These are phyloP conservation scores for Serendipita sp. DNA, from an alignment of 768 basidiomycete genomes.

Conservation along the genomic window DNA sequence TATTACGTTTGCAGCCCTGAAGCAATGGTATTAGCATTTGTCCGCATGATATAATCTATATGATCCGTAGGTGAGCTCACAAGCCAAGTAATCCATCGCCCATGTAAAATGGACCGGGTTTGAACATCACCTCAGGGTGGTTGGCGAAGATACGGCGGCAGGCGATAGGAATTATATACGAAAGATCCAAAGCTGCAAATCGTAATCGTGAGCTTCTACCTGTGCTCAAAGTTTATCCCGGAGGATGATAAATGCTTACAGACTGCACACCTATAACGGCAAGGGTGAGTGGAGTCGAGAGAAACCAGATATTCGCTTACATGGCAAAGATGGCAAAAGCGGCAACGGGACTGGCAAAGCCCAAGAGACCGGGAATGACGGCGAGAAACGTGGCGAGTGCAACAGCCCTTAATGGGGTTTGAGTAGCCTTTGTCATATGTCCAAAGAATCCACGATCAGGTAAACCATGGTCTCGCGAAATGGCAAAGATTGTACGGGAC, in stretches of 20 bases:
- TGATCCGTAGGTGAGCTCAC: too few relatives aligned
- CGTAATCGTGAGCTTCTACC: not conserved
- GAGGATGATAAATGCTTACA: not conserved
- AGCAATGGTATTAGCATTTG: conserved; percentile 8
- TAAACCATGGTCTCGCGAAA: conserved; percentile 66
- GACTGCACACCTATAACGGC: not conserved
- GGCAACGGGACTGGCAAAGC: conserved; percentile 61
- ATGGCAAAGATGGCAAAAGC: conserved; percentile 72
- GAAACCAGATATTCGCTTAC: conserved; percentile 39
- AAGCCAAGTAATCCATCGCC: conserved; percentile 32
- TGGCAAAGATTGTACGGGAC: conserved; percentile 70
- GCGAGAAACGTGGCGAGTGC: conserved; percentile 50
- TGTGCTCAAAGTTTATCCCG: not conserved
- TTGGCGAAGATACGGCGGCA: conserved; percentile 46
- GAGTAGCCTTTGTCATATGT: conserved; percentile 41
- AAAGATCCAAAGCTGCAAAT: conserved; percentile 32
- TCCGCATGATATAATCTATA: not conserved
- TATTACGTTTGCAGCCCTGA: conserved; percentile 41
- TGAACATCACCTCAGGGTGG: conserved; percentile 72
- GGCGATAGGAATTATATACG: conserved; percentile 73
- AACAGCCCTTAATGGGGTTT: conserved; percentile 64
- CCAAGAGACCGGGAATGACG: conserved; percentile 33
- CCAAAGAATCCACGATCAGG: conserved; percentile 72
- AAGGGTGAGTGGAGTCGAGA: conserved; percentile 8
- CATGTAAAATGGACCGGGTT: conserved; percentile 79